phyloP scores from a whole-genome alignment of 495 filamentous ascomycete species.

The Neurospora sp. region DNA sequence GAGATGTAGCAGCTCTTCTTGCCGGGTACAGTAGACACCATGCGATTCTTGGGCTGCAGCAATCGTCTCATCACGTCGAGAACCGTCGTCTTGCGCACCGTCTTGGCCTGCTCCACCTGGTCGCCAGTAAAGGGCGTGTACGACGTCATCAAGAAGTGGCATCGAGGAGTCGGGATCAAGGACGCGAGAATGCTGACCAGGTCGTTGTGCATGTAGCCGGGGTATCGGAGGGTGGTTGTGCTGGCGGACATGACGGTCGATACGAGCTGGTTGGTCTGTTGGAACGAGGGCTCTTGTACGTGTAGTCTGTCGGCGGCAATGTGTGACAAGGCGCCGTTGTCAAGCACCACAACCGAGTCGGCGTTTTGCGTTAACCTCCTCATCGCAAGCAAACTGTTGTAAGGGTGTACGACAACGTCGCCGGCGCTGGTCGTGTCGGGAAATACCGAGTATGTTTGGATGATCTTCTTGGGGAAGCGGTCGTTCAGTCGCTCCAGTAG shows the following conservation, averaged over 20 bases:
- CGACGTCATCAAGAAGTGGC: constrained; percentile 95
- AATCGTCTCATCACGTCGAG: constrained; percentile 94
- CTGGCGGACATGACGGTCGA: constrained; percentile 98
- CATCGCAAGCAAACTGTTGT: constrained; percentile 93
- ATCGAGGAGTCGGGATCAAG: constrained; percentile 88
- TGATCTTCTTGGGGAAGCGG: constrained; percentile 95
- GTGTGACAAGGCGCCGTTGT: constrained; percentile 86
- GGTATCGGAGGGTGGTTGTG: constrained; percentile 91
- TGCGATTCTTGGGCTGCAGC: constrained; percentile 95
- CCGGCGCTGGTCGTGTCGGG: constrained; percentile 73
- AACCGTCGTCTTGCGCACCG: constrained; percentile 94
- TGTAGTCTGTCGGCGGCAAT: constrained; percentile 93
- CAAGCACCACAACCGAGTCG: constrained; percentile 94
- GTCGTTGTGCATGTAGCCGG: constrained; percentile 99
- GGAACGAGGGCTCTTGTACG: constrained; percentile 86
- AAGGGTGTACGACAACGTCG: constrained; percentile 95
- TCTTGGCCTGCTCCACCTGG: constrained; percentile 91
- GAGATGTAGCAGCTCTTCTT: constrained; percentile 99
- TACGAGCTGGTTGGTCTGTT: constrained; percentile 94
- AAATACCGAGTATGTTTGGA: constrained; percentile 98
- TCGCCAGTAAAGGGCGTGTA: constrained; percentile 97
- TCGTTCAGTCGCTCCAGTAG: constrained; percentile 95
- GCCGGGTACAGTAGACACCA: constrained; percentile 91
- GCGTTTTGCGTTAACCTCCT: constrained; percentile 86
- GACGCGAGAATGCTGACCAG: constrained; percentile 93